Base-by-base conservation (phyloP, 495 filamentous ascomycete genomes). In the Rostrohypoxylon terebratum region DNA sequence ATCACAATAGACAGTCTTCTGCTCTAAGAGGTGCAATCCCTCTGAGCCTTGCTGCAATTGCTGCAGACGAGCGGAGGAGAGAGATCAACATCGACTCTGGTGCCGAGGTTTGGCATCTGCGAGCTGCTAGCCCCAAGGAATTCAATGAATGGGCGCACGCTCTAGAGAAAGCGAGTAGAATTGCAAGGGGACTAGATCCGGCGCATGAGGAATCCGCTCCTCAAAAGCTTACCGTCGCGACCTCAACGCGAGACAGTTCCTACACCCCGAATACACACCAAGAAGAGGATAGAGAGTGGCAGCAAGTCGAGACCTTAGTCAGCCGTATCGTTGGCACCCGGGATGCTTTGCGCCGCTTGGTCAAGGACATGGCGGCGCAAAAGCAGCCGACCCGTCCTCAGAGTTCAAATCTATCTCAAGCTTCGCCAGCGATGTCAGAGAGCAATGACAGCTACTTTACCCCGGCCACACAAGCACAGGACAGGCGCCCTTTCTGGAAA, bases 31-130 rank as follows among this genome's bases (percentile, higher is more conserved):
- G 96, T 13, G 93, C 96, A 21, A 96, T 98, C 63, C 96, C 96
- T 4, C 86, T 99, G 13, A 93, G 93, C 20, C 80, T 99, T 65
- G 96, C 96, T 16, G 96, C 93, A 2, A 91, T 98, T 31, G 91
- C 93, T 1, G 94, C 94, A 16, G 94, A 96, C 74, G 92, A 93
- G 73, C 89, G 90, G 74, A 87, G 91, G 47, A 87, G 94, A 55
- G 94, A 98, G 81, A 97, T 99, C 28, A 97, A 93, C 13, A 94
- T 99, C 55, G 96, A 99, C 75, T 98, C 96, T 0, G 96, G 96
- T 0, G 94, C 95, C 4, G 96, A 99, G 78, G 87, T 99, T 9
- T 99, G 96, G 96, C 96, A 98, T 83, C 84, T 99, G n/a, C 90
- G 90, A 68, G 94, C 95, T 21, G 86, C 84, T 25, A 95, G 91